Evolutionary conservation across 257 asterid genomes (phyloP).

Genomic region (Primulina huaijiensis): DNA sequence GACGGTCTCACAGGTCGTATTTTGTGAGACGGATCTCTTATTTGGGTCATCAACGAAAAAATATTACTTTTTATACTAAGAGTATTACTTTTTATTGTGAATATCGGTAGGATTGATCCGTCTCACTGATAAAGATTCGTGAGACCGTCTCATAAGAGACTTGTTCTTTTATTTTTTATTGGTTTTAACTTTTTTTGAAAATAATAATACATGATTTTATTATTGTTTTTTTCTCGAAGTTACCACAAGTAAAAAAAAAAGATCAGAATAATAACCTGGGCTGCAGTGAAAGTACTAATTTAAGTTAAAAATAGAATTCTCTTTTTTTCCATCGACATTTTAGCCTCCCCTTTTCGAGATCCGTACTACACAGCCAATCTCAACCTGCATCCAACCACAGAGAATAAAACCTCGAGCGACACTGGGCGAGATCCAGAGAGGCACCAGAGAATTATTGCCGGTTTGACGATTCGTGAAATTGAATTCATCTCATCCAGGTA

Average conservation of each 20-base stretch:
- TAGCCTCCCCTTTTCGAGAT: background rate
- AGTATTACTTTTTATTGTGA: too few relatives aligned
- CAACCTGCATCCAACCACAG: background rate
- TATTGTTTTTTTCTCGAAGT: slow-evolving; percentile 18
- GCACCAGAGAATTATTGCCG: background rate
- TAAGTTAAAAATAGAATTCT: too few relatives aligned
- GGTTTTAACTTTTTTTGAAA: too few relatives aligned
- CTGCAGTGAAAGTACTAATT: slow-evolving; percentile 22
- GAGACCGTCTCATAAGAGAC: too few relatives aligned
- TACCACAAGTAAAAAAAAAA: slow-evolving; percentile 25
- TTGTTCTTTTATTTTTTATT: too few relatives aligned
- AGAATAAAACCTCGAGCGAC: background rate
- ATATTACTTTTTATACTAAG: too few relatives aligned
- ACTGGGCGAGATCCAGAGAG: background rate
- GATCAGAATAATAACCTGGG: slow-evolving; percentile 16
- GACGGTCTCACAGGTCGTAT: too few relatives aligned
- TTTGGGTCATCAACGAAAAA: too few relatives aligned
- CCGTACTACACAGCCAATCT: background rate
- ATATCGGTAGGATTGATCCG: too few relatives aligned
- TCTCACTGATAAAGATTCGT: too few relatives aligned
- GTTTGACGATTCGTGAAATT: too few relatives aligned
- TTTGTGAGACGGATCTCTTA: too few relatives aligned
- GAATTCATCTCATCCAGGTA: background rate
- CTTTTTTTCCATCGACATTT: background rate
- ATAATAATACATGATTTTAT: background rate